Percentiles rank a stretch among this genome's conserved stretches.
Evolutionary conservation across 2,329 filamentous ascomycete genomes (phyloP).

Genomic region (Diaporthe humulicola): DNA sequence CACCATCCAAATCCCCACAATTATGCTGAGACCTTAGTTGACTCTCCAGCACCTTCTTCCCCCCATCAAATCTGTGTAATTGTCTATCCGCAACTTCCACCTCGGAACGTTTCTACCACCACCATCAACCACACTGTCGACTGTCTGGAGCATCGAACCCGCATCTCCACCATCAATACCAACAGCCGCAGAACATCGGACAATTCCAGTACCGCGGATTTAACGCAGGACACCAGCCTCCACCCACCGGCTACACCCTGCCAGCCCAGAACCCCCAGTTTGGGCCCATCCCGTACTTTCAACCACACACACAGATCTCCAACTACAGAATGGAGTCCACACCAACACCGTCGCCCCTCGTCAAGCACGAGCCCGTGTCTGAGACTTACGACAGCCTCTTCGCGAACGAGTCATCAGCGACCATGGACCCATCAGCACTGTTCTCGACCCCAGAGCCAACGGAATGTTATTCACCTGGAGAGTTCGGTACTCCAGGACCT

Average conservation of each 20-base stretch:
- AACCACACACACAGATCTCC: constrained; percentile 26
- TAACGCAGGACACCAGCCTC: constrained; percentile 8
- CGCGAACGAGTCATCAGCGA: constrained; percentile 41
- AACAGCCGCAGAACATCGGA: background rate
- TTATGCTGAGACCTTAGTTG: constrained; percentile 36
- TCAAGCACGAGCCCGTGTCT: constrained; percentile 33
- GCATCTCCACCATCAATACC: background rate
- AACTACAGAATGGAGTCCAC: constrained; percentile 26
- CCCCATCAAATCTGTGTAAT: constrained; percentile 32
- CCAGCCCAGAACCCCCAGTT: constrained; percentile 15
- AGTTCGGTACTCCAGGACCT: constrained; percentile 41
- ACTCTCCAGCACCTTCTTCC: constrained; percentile 13
- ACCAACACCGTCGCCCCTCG: constrained; percentile 31
- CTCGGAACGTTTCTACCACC: background rate
- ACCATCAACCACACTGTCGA: background rate
- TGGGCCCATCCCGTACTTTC: constrained; percentile 28
- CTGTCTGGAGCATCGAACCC: constrained; percentile 13
- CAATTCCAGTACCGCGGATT: constrained; percentile 31
- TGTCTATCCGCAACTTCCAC: constrained; percentile 20
- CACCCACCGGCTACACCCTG: background rate
- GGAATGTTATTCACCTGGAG: constrained; percentile 29
- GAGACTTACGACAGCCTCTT: constrained; percentile 32
- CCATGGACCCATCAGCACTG: constrained; percentile 32
- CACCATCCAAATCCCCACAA: constrained; percentile 28
- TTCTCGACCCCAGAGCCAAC: constrained; percentile 21